Evolutionary conservation across 2,329 filamentous ascomycete genomes (phyloP), one percentile per base, ranked within the genome.

Genomic region (Alternaria incomplexa): DNA sequence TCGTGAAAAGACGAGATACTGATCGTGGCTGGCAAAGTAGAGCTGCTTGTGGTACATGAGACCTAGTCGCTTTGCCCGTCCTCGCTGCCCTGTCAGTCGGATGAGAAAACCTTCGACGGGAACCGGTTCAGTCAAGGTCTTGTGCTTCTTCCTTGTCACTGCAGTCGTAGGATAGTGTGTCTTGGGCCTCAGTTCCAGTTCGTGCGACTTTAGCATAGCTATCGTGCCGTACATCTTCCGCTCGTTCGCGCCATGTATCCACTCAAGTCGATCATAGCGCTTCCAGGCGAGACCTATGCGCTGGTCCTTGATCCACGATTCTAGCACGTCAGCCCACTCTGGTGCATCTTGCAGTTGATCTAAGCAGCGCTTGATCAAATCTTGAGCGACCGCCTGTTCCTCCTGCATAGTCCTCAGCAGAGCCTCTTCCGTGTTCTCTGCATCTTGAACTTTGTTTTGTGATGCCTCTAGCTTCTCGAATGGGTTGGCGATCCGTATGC

Each of bases 161-260:
- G 82, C 80, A 15, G 76, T 81, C 2, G 87, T 87, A 3, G 88
- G 85, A 69, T 90, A 91, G 73, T 91, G 89, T 57, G 86, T 81
- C 73, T 90, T 90, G 0, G 88, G 88, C 4, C 89, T 84, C 43
- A 91, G 76, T 73, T 91, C 88, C 15, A 91, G 83, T 54, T 91
- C 88, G 72, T 91, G 89, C 3, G 88, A 88, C 53, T 84, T 85
- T 66, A 87, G 82, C 88, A 91, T 90, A 30, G 87, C 89, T 66
- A 91, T 87, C 0, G 88, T 86, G 36, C 89, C 89, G 66, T 90
- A 90, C 89, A 91, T 91, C 63, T 86, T 87, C 67, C 88, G 84
- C 73, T 91, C 89, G 56, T 90, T 89, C 11, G 82, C 81, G 15
- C 89, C 89, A 74, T 89, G 85, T 5, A 91, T 82, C 89, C 89